Percentiles rank a stretch among this genome's conserved stretches.
Evolutionary conservation across 1,284 basidiomycete genomes (phyloP).

Genomic region (Malassezia sympodialis): DNA sequence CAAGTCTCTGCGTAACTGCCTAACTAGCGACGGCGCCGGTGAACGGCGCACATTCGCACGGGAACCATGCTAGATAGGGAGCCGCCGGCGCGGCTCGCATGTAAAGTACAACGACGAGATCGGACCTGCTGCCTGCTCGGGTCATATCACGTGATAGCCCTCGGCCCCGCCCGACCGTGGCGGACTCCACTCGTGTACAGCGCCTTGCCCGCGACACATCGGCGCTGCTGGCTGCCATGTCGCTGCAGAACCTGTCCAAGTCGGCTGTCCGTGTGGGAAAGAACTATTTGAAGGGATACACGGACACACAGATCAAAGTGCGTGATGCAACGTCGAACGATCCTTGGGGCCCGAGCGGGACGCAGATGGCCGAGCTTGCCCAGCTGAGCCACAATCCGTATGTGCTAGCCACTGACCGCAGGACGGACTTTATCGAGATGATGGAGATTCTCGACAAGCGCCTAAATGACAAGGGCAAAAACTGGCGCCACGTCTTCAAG

Average conservation of each 20-base stretch:
- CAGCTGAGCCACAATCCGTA: slow-evolving; percentile 96
- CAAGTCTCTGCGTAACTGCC: not conserved
- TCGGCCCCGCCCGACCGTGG: not conserved
- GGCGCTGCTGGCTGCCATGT: slow-evolving; percentile 21
- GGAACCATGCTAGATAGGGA: not conserved
- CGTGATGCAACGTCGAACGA: slow-evolving; percentile 99
- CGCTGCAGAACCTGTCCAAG: slow-evolving; percentile 45
- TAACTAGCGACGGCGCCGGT: not conserved
- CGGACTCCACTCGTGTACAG: not conserved
- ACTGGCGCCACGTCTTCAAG: slow-evolving; percentile 99
- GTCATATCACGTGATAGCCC: not conserved
- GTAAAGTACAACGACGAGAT: not conserved
- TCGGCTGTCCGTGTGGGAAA: slow-evolving; percentile 45
- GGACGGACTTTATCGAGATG: slow-evolving; percentile 95
- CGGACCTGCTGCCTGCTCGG: no score
- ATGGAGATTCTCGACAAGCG: slow-evolving; percentile 99
- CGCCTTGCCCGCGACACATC: not conserved
- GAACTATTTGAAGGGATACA: slow-evolving; percentile 47
- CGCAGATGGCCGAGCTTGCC: slow-evolving; percentile 93
- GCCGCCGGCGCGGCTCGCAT: not conserved
- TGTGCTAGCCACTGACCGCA: slow-evolving; percentile 51
- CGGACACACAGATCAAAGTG: slow-evolving; percentile 72
- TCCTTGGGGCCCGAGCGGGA: slow-evolving; percentile 94
- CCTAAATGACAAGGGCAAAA: slow-evolving; percentile 98
- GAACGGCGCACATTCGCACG: no score